Conservation (phyloP, 352 stramenopile species). For the Phytophthora capsici region DNA sequence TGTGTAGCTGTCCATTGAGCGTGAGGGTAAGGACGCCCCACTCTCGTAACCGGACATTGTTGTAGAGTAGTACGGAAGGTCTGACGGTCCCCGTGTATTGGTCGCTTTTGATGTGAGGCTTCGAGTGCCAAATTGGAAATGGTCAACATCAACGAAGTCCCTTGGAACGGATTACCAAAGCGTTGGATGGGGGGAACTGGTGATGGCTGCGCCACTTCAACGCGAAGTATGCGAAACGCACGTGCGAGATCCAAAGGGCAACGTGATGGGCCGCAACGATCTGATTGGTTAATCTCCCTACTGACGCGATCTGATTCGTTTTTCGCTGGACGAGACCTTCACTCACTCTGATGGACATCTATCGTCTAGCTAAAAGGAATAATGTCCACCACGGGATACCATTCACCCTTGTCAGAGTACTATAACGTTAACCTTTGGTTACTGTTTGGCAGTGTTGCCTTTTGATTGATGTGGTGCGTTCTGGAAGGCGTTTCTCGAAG, state of each 20-base stretch:
- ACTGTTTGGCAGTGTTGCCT: neutral
- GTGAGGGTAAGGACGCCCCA: slow-evolving; percentile 36
- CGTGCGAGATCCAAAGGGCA: slow-evolving; percentile 27
- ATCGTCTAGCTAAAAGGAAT: no score
- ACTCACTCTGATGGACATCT: neutral
- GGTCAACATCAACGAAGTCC: slow-evolving; percentile 7
- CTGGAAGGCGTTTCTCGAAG: slow-evolving; percentile 11
- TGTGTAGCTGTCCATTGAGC: slow-evolving; percentile 37
- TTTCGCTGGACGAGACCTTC: slow-evolving; percentile 34
- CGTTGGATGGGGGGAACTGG: slow-evolving; percentile 4
- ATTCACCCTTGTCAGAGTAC: no score
- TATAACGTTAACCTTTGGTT: no score
- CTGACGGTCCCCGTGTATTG: neutral
- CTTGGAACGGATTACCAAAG: neutral
- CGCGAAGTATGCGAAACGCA: slow-evolving; percentile 22
- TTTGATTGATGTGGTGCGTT: neutral
- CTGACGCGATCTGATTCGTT: slow-evolving; percentile 32
- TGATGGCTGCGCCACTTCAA: slow-evolving; percentile 42
- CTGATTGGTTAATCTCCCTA: slow-evolving; percentile 34
- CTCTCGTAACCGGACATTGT: slow-evolving; percentile 49
- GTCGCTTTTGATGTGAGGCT: slow-evolving; percentile 29
- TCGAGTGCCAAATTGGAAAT: slow-evolving; percentile 35
- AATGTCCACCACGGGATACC: no score
- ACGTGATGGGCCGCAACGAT: slow-evolving; percentile 10
- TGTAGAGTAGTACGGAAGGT: neutral